Evolutionary conservation across 2,329 filamentous ascomycete species (phyloP).

Genomic region (Ascochyta lentis): DNA sequence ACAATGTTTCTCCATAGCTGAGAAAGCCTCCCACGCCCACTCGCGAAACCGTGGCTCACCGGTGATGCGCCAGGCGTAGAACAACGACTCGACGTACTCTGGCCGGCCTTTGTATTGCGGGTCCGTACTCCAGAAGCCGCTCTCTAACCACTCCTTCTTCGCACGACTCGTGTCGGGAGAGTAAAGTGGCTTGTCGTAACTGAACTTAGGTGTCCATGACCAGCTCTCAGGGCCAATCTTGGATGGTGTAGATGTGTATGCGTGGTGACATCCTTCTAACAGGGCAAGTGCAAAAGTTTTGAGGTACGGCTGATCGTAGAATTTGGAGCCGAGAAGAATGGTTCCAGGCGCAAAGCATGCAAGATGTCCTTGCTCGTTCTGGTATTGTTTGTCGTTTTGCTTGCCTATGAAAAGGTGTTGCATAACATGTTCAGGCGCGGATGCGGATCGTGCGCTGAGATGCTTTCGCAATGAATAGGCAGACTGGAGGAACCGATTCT

Average conservation of each 20-base stretch:
- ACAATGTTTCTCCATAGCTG: conserved; percentile 46
- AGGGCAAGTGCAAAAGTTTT: conserved; percentile 48
- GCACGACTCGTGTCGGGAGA: conserved; percentile 37
- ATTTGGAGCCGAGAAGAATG: conserved; percentile 48
- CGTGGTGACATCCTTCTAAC: conserved; percentile 50
- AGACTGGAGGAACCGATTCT: conserved; percentile 42
- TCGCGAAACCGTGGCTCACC: conserved; percentile 49
- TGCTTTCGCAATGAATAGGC: conserved; percentile 46
- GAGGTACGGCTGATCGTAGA: conserved; percentile 42
- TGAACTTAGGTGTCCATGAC: conserved; percentile 50
- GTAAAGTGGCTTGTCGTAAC: conserved; percentile 40
- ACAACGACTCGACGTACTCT: conserved; percentile 51
- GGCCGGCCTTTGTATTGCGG: conserved; percentile 46
- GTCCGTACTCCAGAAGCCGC: conserved; percentile 46
- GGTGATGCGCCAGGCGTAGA: conserved; percentile 52
- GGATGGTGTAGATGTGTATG: conserved; percentile 46
- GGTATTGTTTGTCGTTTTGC: conserved; percentile 39
- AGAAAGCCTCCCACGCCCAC: conserved; percentile 53
- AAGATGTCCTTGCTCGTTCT: conserved; percentile 50
- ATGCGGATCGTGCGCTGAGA: conserved; percentile 47
- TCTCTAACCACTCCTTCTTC: conserved; percentile 34
- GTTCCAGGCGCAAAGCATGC: conserved; percentile 51
- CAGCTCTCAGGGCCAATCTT: conserved; percentile 49
- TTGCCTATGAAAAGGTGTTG: conserved; percentile 52
- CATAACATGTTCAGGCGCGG: conserved; percentile 39